A percentile compares a stretch with the other conserved stretches of the same genome.
These are phyloP conservation scores for Coemansia reversa DNA, from an alignment of 192 early-diverging fungal genomes.

Conservation along the genomic window DNA sequence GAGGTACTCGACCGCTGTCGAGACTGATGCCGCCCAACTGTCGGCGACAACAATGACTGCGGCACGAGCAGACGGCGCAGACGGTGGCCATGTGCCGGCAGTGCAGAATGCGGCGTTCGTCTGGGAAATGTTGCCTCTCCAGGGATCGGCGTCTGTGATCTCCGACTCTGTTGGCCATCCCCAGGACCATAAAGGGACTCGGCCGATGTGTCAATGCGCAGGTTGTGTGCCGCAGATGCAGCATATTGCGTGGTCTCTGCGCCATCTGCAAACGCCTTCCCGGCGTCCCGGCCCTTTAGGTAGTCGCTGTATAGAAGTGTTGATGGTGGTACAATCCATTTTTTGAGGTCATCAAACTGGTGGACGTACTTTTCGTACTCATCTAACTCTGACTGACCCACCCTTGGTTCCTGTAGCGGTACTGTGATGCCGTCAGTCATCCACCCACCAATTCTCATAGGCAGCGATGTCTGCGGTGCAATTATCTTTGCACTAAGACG, in stretches of 20 bases:
- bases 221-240: background rate
- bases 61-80: conserved; percentile 20
- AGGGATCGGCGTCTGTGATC: conserved; percentile 30
- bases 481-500: conserved; percentile 42
- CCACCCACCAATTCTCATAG: conserved; percentile 46
- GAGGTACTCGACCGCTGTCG: conserved; percentile 26
- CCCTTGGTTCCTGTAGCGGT: conserved; percentile 57
- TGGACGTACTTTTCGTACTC: conserved; percentile 64
- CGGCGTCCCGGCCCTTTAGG: background rate
- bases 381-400: conserved; percentile 53
- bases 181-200: background rate
- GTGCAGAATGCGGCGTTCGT: conserved; percentile 15
- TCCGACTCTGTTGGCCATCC: background rate
- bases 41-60: conserved; percentile 12
- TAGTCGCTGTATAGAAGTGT: conserved; percentile 41
- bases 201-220: conserved; percentile 9
- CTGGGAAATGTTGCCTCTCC: conserved; percentile 2
- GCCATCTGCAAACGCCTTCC: background rate
- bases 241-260: background rate
- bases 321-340: conserved; percentile 48
- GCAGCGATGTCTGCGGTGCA: conserved; percentile 22
- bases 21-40: conserved; percentile 4
- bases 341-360: conserved; percentile 46
- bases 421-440: conserved; percentile 53
- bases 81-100: conserved; percentile 9